Evolutionary conservation across 352 stramenopile genomes (phyloP), one percentile per base, ranked within the genome.

Genomic region (Pythium phragmiticola): DNA sequence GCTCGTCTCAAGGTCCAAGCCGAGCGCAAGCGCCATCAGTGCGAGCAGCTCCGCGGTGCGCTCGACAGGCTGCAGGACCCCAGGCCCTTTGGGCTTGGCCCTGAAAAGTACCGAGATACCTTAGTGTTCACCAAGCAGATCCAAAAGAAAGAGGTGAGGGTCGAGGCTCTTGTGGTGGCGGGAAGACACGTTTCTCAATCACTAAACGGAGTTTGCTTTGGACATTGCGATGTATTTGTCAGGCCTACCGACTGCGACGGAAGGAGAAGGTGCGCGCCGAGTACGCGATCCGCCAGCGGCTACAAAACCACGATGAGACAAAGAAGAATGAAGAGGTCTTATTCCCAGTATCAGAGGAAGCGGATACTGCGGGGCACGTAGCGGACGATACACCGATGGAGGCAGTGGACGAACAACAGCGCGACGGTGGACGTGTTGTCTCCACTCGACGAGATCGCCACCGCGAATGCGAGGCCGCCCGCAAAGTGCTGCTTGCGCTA

Each of bases 131-230:
- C 63, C 0, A 73, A 66, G 33, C 63, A 46, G 9, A 63, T 68
- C 17, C 47, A 68, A 42, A 75, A 75, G 63, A 77, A 77, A 46
- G 68, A 73, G 63, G 72, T 78, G 7, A 11, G 34, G 7, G 34
- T 0, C 34, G 49, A n/a, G n/a, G 2, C 21, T 47, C 6, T 7
- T 47, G 7, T 23, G 41, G 11, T 47, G n/a, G 12, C 4, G 26
- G 26, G 26, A 30, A 30, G 21, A 21, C 21, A 1, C 26, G 26
- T 30, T 30, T 30, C 26, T 30, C 26, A 30, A 30, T 30, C 26
- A 30, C 26, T 30, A 30, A 30, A 30, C 3, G 26, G 26, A 30
- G 26, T 30, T 30, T 30, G 26, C 3, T 30, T 30, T 30, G 2
- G 26, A 0, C 26, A 19, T n/a, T 46, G 39, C 13, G 16, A 17